A percentile compares a stretch with the other conserved stretches of the same genome.
phyloP scores from a whole-genome alignment of 2,329 filamentous ascomycete species.

The Neonectria punicea region DNA sequence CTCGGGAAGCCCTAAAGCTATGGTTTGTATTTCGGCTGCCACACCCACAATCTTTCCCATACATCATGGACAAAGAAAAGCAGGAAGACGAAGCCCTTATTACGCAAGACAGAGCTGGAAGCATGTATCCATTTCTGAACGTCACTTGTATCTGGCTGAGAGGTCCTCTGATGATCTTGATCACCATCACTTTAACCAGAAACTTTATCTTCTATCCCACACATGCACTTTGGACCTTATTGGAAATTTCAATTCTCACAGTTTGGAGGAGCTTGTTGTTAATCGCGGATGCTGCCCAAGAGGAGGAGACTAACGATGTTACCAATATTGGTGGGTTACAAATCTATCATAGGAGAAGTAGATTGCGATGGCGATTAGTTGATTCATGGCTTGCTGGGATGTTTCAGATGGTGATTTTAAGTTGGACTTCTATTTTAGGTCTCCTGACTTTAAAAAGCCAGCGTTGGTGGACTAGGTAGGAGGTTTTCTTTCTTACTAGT shows the following conservation, averaged over 20 bases:
- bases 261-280: constrained; percentile 11
- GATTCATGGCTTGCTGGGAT: constrained; percentile 14
- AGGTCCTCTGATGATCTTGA: constrained; percentile 10
- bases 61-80: constrained; percentile 6
- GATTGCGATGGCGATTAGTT: constrained; percentile 9
- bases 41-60: neutral
- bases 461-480: constrained; percentile 10
- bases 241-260: constrained; percentile 15
- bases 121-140: constrained; percentile 10
- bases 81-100: neutral
- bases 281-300: neutral
- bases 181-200: constrained; percentile 2
- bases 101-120: constrained; percentile 7
- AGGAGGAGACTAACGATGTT: neutral
- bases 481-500: neutral
- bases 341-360: constrained; percentile 9
- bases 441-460: constrained; percentile 14
- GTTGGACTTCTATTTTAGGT: constrained; percentile 10
- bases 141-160: constrained; percentile 11
- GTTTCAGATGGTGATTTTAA: constrained; percentile 10
- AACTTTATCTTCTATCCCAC: constrained; percentile 10
- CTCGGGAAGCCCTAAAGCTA: constrained; percentile 9
- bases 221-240: constrained; percentile 6
- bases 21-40: neutral
- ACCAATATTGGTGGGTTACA: constrained; percentile 6